Percentiles rank a stretch among this genome's conserved stretches.
phyloP scores from a whole-genome alignment of 2,329 filamentous ascomycete species.

The Dryadomyces sulphureus region DNA sequence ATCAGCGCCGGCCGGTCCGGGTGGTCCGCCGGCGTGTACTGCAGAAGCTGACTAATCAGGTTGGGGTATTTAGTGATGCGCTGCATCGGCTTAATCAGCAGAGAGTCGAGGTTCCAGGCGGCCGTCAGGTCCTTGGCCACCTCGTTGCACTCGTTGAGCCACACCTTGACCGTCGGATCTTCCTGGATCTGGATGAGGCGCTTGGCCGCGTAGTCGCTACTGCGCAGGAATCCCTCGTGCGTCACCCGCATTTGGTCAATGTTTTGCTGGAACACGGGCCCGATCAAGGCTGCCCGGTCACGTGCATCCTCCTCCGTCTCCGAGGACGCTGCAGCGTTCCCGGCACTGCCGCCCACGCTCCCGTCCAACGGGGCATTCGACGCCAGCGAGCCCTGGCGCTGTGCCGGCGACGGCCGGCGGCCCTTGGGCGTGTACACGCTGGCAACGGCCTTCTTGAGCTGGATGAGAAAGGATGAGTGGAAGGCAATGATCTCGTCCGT shows the following conservation, averaged over 20 bases:
- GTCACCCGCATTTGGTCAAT: slow-evolving; percentile 45
- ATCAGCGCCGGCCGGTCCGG: slow-evolving; percentile 60
- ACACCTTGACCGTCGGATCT: slow-evolving; percentile 55
- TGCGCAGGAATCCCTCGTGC: slow-evolving; percentile 48
- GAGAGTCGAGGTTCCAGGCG: slow-evolving; percentile 87
- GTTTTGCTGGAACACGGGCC: slow-evolving; percentile 38
- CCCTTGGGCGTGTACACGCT: slow-evolving; percentile 58
- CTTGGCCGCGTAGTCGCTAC: slow-evolving; percentile 47
- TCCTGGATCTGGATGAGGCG: slow-evolving; percentile 47
- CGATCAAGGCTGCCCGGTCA: slow-evolving; percentile 37
- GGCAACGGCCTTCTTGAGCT: slow-evolving; percentile 67
- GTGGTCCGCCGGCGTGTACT: slow-evolving; percentile 67
- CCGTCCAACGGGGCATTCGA: slow-evolving; percentile 12
- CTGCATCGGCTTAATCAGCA: slow-evolving; percentile 96
- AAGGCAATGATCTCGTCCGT: slow-evolving; percentile 82
- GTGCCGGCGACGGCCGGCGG: slow-evolving; percentile 12
- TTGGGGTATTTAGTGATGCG: slow-evolving; percentile 88
- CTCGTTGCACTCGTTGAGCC: slow-evolving; percentile 85
- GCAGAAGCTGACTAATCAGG: slow-evolving; percentile 63
- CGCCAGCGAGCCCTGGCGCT: slow-evolving; percentile 16
- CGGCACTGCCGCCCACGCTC: slow-evolving; percentile 11
- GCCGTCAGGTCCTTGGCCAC: slow-evolving; percentile 84
- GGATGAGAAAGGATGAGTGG: slow-evolving; percentile 62
- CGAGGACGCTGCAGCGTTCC: slow-evolving; percentile 10
- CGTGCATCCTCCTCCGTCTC: slow-evolving; percentile 30